These are phyloP conservation scores for Penicillium robsamsonii DNA, from an alignment of 495 filamentous ascomycete species.

Conservation along the genomic window DNA sequence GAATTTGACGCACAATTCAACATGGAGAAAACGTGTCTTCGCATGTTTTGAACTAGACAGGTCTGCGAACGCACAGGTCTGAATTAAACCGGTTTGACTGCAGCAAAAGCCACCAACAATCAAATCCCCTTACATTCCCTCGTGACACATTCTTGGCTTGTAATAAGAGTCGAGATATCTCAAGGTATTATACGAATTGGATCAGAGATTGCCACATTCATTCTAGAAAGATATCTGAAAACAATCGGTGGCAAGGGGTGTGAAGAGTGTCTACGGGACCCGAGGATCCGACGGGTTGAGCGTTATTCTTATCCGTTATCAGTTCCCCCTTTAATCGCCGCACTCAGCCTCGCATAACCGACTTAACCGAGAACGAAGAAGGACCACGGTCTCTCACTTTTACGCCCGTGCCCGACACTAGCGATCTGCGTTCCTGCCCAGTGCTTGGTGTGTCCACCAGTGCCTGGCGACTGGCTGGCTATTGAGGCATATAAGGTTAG, in stretches of 20 bases:
- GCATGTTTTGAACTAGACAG: neutral
- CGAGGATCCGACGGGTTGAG: too few relatives aligned
- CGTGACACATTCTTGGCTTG: neutral
- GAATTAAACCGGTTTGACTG: neutral
- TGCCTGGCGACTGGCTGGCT: neutral
- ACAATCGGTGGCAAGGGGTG: neutral
- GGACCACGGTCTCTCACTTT: neutral
- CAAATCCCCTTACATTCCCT: constrained; percentile 4
- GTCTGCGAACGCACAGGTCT: neutral
- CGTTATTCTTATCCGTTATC: constrained; percentile 1
- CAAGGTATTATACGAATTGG: neutral
- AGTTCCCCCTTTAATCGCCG: neutral
- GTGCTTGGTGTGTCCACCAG: constrained; percentile 4
- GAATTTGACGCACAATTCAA: neutral
- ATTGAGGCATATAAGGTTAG: neutral
- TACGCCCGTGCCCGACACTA: neutral
- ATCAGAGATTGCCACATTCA: constrained; percentile 2
- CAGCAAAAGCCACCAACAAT: constrained; percentile 1
- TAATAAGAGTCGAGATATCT: neutral
- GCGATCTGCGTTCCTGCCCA: constrained; percentile 3
- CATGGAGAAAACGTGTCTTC: constrained; percentile 3
- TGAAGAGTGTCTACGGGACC: neutral
- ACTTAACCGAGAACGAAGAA: neutral
- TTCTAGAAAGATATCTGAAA: constrained; percentile 4
- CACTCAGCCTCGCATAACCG: neutral